Base-by-base conservation (phyloP, 2,329 filamentous ascomycete species). In the Neonectria faginata region DNA sequence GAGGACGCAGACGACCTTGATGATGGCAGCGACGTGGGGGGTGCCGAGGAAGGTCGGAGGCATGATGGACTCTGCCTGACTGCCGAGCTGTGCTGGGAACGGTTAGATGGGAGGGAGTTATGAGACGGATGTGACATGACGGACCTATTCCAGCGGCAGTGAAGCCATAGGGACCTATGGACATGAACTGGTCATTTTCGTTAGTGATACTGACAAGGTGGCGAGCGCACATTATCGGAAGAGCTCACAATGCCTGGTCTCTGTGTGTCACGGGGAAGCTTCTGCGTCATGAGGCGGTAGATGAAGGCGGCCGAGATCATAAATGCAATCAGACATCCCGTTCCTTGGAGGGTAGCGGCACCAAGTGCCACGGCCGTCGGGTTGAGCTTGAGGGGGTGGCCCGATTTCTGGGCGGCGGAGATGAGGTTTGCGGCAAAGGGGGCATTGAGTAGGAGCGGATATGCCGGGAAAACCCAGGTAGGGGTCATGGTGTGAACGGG, bases 221-320 rank as follows among this genome's bases (percentile, higher is more conserved):
- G 12, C 1, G 25, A 11, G 6, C 25, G 12, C 5, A n/a, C 5
- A 14, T 25, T 33, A 4, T 22, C 5, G 2, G 5, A 4, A 8
- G 16, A 12, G 73, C 79, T 66, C 71, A 84, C 83, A 63, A 97
- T 93, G 72, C 91, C 92, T 0, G 93, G 93, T 11, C 92, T 87
- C 20, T 93, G 85, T 45, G 86, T 89, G 73, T 95, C 92, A 59
- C 87, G 85, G 0, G 93, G 93, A 0, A 97, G 83, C 73, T 96
- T 96, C 74, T 95, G 91, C 0, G 92, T 95, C 92, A 96, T 96
- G 29, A 97, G 84, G 31, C 93, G 88, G 76, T 96, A 96, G 54
- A 97, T 87, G 75, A 94, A 96, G 54, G 93, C 91, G 1, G 91
- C 88, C 67, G 93, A 94, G 27, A 97, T 92, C 90, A 94, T 94